Percentiles rank a stretch among this genome's conserved stretches.
phyloP scores from a whole-genome alignment of 169 alveolate genomes.

The Hepatocystis sp. region DNA sequence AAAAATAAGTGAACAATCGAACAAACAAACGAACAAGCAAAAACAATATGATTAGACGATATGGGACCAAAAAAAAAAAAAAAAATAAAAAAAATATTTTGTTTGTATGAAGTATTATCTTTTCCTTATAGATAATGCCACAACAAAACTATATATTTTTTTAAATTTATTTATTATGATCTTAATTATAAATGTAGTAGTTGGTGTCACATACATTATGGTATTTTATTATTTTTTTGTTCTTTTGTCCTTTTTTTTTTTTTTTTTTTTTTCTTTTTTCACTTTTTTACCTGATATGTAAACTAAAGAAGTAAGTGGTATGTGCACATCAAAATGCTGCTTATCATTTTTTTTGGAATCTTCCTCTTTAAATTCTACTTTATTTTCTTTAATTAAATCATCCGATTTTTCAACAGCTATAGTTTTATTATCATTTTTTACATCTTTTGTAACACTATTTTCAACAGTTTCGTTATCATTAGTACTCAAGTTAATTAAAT shows the following conservation, averaged over 20 bases:
- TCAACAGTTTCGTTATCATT: slow-evolving; percentile 8
- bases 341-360: neutral
- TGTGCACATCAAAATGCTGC: slow-evolving; percentile 41
- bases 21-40: neutral
- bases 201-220: no score
- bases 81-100: no score
- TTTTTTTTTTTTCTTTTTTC: neutral
- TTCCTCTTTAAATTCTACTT: neutral
- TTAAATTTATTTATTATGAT: no score
- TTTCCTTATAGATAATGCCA: no score
- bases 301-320: slow-evolving; percentile 65
- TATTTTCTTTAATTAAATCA: slow-evolving; percentile 2
- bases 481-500: slow-evolving; percentile 21
- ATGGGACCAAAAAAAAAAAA: no score
- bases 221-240: neutral
- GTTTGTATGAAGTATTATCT: no score
- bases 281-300: slow-evolving; percentile 45
- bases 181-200: no score
- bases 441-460: neutral
- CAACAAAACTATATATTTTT: no score
- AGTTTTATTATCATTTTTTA: neutral
- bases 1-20: neutral
- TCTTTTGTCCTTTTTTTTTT: neutral
- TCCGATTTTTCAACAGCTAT: slow-evolving; percentile 10
- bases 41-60: no score